Percentiles rank a stretch among this genome's conserved stretches.
These are phyloP conservation scores for Lithospermum erythrorhizon DNA, from an alignment of 257 asterid species.

Conservation along the genomic window DNA sequence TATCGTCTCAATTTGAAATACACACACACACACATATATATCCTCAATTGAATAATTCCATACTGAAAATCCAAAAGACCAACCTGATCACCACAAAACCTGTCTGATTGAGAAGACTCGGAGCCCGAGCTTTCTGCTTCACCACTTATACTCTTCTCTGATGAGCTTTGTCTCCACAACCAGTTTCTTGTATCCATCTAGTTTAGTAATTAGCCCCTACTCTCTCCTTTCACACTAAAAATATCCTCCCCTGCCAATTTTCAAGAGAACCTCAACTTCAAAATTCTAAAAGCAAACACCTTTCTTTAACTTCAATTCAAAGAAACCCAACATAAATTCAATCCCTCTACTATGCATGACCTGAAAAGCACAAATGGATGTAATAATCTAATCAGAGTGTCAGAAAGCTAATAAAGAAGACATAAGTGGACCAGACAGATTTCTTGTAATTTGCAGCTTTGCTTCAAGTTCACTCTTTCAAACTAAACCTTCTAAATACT, in stretches of 20 bases:
- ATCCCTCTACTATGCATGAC: neutral
- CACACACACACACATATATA: no score
- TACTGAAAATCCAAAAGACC: slow-evolving; percentile 5
- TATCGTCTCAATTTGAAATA: neutral
- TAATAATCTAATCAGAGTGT: neutral
- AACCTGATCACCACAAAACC: slow-evolving; percentile 95
- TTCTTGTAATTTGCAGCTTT: slow-evolving; percentile 5
- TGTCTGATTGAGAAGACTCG: slow-evolving; percentile 60
- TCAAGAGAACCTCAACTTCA: slow-evolving; percentile 3
- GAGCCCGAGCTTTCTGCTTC: slow-evolving; percentile 94
- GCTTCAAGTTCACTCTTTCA: slow-evolving; percentile 20
- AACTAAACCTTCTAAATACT: slow-evolving; percentile 11
- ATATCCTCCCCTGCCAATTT: no score
- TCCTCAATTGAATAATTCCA: neutral
- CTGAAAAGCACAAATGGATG: neutral
- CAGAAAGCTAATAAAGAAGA: slow-evolving; percentile 1
- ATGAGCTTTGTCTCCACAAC: slow-evolving; percentile 81
- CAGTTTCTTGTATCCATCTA: slow-evolving; percentile 86
- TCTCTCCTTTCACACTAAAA: no score
- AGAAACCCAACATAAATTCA: neutral
- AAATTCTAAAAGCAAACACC: neutral
- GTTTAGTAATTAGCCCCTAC: neutral
- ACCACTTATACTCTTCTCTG: slow-evolving; percentile 62
- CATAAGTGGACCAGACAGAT: neutral
- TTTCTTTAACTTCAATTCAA: neutral